Conservation (phyloP, 2,329 filamentous ascomycete species). For the Colletotrichum spaethianum region DNA sequence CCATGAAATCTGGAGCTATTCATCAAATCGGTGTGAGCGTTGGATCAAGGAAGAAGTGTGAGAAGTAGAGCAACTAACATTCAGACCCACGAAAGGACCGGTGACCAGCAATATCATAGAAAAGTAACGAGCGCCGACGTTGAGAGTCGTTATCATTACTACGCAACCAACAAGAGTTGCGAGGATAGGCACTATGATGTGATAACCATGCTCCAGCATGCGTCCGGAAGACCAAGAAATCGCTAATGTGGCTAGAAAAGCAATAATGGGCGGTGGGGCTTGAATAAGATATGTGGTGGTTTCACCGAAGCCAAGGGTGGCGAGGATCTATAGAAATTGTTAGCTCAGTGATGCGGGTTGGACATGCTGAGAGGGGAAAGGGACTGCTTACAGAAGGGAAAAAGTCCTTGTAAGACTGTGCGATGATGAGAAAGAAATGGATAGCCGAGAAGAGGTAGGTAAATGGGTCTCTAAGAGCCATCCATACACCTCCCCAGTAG, state of each 20-base stretch:
- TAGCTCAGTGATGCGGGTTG: not conserved
- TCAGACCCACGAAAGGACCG: constrained; percentile 56
- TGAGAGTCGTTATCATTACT: constrained; percentile 58
- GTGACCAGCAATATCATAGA: constrained; percentile 56
- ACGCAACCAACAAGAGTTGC: constrained; percentile 55
- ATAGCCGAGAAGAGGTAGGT: constrained; percentile 55
- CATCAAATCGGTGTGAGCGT: not conserved
- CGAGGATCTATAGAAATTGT: constrained; percentile 45
- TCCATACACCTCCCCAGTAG: constrained; percentile 54
- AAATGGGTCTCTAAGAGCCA: constrained; percentile 53
- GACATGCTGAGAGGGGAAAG: not conserved
- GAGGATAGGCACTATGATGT: constrained; percentile 56
- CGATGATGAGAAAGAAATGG: constrained; percentile 61
- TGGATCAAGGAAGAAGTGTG: not conserved
- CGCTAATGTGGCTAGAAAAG: constrained; percentile 54
- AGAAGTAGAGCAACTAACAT: constrained; percentile 37
- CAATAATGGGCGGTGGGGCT: constrained; percentile 58
- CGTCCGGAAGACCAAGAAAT: constrained; percentile 57
- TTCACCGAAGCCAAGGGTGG: constrained; percentile 47
- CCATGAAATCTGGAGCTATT: constrained; percentile 55
- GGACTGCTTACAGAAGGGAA: constrained; percentile 54
- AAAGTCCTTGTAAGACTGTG: constrained; percentile 58
- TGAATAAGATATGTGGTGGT: constrained; percentile 56
- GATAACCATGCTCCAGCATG: constrained; percentile 55
- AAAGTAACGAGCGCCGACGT: constrained; percentile 58